Evolutionary conservation across 2,329 filamentous ascomycete genomes (phyloP).

Genomic region (Penicillium sp.): DNA sequence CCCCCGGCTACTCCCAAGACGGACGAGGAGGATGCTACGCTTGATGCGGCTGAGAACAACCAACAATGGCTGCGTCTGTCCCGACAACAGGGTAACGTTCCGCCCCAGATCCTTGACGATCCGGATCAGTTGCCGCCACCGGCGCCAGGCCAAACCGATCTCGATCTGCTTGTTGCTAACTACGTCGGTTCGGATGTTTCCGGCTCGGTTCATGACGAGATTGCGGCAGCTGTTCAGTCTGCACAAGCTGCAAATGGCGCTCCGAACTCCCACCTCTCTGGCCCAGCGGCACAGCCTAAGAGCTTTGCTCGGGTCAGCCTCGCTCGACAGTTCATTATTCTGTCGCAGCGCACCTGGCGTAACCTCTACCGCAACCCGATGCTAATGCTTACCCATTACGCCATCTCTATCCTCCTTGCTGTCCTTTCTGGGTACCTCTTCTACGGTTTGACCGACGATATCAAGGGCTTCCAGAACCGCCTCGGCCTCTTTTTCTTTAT

Average conservation of each 20-base stretch:
- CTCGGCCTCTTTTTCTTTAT: slow-evolving; percentile 98
- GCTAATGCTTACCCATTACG: slow-evolving; percentile 97
- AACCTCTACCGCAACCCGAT: slow-evolving; percentile 97
- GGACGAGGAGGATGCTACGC: slow-evolving; percentile 57
- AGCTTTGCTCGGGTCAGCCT: slow-evolving; percentile 81
- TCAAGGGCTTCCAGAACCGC: slow-evolving; percentile 95
- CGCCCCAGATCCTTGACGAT: slow-evolving; percentile 66
- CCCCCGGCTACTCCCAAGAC: slow-evolving; percentile 59
- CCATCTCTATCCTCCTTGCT: slow-evolving; percentile 89
- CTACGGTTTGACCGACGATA: slow-evolving; percentile 93
- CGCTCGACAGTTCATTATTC: slow-evolving; percentile 77
- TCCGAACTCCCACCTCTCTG: slow-evolving; percentile 53
- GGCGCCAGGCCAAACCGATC: slow-evolving; percentile 66
- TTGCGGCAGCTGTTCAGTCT: slow-evolving; percentile 63
- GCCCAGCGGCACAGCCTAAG: slow-evolving; percentile 60
- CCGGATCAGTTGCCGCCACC: slow-evolving; percentile 58
- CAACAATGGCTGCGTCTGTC: slow-evolving; percentile 62
- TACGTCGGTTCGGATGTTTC: slow-evolving; percentile 79
- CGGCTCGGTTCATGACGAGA: slow-evolving; percentile 70
- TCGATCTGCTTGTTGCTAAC: slow-evolving; percentile 74
- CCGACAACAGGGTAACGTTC: slow-evolving; percentile 53
- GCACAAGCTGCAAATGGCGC: slow-evolving; percentile 68
- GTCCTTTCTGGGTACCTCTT: slow-evolving; percentile 94
- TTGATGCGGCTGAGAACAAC: slow-evolving; percentile 51
- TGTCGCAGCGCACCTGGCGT: slow-evolving; percentile 89